Base-by-base conservation (phyloP, 2,329 filamentous ascomycete genomes). In the Aureobasidium pullulans region DNA sequence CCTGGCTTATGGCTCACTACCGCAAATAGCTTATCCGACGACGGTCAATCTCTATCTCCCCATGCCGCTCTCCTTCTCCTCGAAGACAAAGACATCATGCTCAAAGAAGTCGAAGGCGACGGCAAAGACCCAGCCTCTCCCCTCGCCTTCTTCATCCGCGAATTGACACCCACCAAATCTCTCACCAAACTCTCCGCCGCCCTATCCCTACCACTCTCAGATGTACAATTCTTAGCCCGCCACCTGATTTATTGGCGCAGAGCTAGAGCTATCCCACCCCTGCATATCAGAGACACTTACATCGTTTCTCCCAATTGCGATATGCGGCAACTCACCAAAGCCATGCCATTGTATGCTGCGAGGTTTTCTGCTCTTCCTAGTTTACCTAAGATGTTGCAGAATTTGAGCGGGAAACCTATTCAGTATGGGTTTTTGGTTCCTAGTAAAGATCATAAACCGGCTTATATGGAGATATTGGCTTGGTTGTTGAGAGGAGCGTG, bases 211-310 rank as follows among this genome's bases (percentile, higher is more conserved):
- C 85, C 88, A 3, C 80, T 94, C 1, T 81, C 84, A 34, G 89
- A 96, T 65, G 87, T 97, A 63, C 87, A 93, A 63, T 87, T 90
- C 66, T 89, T 96, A 63, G 91, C 92, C 9, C 88, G 90, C 60
- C 94, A 97, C 75, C 87, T 99, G 63, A 91, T 97, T 62, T 96
- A 95, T 75, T 97, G 93, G 92, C 86, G 94, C 28, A 87, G 92
- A 60, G 94, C 93, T 48, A 89, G 95, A 62, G 88, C 93, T 15
- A 93, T 97, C 42, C 89, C 90, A 4, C 94, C 94, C 0, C 82
- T 99, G 6, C 91, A 96, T 68, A 88, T 89, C 44, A 83, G 92
- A 49, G 92, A 97, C 70, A 88, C 87, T 10, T 99, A 97, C 72
- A 88, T 97, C 36, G 84, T 96, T 31, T 95, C 90, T 1, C 92